A percentile compares a stretch with the other conserved stretches of the same genome.
Conservation (phyloP, 1,139 yeast genomes). For the Cylindricascospora bacillispora region DNA sequence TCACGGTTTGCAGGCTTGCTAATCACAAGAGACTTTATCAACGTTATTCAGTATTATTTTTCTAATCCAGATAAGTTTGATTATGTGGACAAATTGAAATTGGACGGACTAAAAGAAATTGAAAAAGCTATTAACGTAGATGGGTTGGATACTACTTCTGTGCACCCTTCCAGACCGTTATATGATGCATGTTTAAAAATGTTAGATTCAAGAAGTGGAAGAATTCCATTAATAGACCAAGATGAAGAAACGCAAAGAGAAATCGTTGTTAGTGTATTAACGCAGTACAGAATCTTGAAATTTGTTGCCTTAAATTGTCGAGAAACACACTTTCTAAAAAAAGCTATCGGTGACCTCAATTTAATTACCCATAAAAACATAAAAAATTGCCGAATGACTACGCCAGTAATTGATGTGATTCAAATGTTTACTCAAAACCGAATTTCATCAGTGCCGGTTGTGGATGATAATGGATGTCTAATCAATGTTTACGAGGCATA, state of each 20-base stretch:
- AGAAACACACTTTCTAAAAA: constrained; percentile 74
- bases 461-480: constrained; percentile 62
- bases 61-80: constrained; percentile 85
- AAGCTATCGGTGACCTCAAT: constrained; percentile 59
- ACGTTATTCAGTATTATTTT: constrained; percentile 89
- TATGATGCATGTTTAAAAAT: constrained; percentile 92
- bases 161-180: constrained; percentile 82
- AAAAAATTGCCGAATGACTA: constrained; percentile 75
- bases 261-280: constrained; percentile 86
- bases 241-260: constrained; percentile 90
- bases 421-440: constrained; percentile 66
- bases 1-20: constrained; percentile 89
- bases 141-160: constrained; percentile 77
- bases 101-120: constrained; percentile 75
- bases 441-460: constrained; percentile 86
- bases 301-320: constrained; percentile 94
- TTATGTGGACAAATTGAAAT: constrained; percentile 71
- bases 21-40: constrained; percentile 86
- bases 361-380: constrained; percentile 50
- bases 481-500: constrained; percentile 93
- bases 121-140: constrained; percentile 83
- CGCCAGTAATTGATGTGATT: constrained; percentile 92
- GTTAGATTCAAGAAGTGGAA: constrained; percentile 79
- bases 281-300: constrained; percentile 91
- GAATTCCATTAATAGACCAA: constrained; percentile 88